phyloP scores from a whole-genome alignment of 2,329 filamentous ascomycete genomes.

The Parastagonospora nodorum region DNA sequence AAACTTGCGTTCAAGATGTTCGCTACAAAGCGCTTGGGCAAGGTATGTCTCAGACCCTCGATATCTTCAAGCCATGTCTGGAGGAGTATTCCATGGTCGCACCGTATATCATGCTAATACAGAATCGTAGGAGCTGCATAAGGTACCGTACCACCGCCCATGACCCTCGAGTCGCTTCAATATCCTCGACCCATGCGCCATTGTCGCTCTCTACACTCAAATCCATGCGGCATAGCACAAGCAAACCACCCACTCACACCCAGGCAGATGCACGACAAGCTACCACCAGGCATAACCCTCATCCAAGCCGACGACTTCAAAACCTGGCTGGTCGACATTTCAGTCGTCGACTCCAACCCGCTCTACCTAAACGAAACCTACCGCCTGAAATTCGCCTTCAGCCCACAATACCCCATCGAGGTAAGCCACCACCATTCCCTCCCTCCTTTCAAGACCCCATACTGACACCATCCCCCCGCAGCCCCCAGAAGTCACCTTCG shows the following conservation, averaged over 20 bases:
- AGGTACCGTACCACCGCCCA: constrained; percentile 16
- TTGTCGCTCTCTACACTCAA: not conserved
- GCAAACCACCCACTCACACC: constrained; percentile 4
- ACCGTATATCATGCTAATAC: constrained; percentile 2
- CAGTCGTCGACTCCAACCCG: constrained; percentile 87
- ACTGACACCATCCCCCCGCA: constrained; percentile 44
- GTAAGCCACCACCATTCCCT: constrained; percentile 14
- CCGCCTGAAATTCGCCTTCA: constrained; percentile 86
- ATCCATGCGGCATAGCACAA: not conserved
- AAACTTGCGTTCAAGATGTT: constrained; percentile 50
- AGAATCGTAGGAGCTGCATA: constrained; percentile 18
- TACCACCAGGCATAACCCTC: constrained; percentile 74
- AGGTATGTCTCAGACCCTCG: constrained; percentile 42
- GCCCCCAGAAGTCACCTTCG: constrained; percentile 94
- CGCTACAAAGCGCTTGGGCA: constrained; percentile 55
- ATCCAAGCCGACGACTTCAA: constrained; percentile 81
- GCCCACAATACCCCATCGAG: constrained; percentile 83
- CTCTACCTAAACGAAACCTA: constrained; percentile 81
- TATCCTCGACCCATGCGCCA: not conserved
- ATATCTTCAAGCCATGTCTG: not conserved
- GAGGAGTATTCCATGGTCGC: not conserved
- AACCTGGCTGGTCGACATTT: constrained; percentile 91
- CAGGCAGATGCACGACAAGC: constrained; percentile 59
- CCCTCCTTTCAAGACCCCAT: not conserved
- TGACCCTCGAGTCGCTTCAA: constrained; percentile 48